Evolutionary conservation across 2,329 filamentous ascomycete genomes (phyloP), one percentile per base, ranked within the genome.

Genomic region (Stenocarpella maydis): DNA sequence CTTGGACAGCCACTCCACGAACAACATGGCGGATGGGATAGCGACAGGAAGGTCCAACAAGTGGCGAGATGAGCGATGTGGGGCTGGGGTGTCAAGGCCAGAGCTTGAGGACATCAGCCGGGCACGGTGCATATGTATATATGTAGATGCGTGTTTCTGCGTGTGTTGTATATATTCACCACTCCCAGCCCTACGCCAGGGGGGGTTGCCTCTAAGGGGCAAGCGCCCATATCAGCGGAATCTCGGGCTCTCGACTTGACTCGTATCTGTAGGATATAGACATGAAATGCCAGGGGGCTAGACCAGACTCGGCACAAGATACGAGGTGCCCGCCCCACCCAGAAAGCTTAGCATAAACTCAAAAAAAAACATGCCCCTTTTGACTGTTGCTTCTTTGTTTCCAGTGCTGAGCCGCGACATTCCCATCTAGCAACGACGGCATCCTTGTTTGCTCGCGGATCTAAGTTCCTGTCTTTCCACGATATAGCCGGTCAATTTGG

Each of bases 321-420:
- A 63, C 43, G 58, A 63, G 58, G 28, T 37, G 49, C 58, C 34
- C 2, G 31, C 31, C 12, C 34, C 28, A 43, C 10, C 58, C 8
- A 37, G 49, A 58, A 63, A 63, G 58, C 58, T 63, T 63, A 63
- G 58, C 58, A 63, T 49, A 26, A 49, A 49, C 58, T 19, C 10
- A 49, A 37, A 26, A 37, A 26, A 37, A 34, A 37, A 37, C 34
- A 37, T 37, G n/a, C 58, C 58, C 58, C 41, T 26, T 63, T 49
- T 37, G 34, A 37, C 21, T 37, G 43, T n/a, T 21, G 43, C 28
- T 45, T 28, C 24, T 14, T 37, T 63, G 28, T 43, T 49, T 19
- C 19, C 31, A 6, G 19, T 21, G 52, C 52, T 54, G 28, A 19
- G 21, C 31, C 8, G 10, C 41, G 43, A 61, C 15, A 49, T 21